A percentile compares a stretch with the other conserved stretches of the same genome.
Conservation (phyloP, 768 basidiomycete species). For the Austroboletus eburneus region DNA sequence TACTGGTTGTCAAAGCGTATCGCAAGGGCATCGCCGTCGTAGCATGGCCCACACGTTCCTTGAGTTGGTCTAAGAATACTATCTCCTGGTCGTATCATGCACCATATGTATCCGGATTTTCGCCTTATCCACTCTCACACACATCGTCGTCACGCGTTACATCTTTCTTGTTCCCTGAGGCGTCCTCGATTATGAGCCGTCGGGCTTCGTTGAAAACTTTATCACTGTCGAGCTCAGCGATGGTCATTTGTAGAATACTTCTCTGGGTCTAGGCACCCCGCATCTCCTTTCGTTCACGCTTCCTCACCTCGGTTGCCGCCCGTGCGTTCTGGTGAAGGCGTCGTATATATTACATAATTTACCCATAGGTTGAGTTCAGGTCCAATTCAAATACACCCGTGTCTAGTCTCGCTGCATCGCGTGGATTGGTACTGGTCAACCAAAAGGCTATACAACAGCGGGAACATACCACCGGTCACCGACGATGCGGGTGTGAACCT, state of each 20-base stretch:
- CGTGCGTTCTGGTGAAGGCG: conserved; percentile 2
- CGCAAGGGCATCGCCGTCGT: conserved; percentile 13
- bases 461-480: neutral
- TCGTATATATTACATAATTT: too few relatives aligned
- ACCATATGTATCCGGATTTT: neutral
- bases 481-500: neutral
- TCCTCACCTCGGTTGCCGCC: conserved; percentile 1
- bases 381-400: too few relatives aligned
- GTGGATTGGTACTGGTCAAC: conserved; percentile 4
- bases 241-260: conserved; percentile 2
- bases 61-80: neutral
- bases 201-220: conserved; percentile 8
- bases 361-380: too few relatives aligned
- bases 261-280: conserved; percentile 6
- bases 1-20: conserved; percentile 1
- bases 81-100: neutral
- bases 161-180: neutral
- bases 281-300: neutral
- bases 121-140: neutral
- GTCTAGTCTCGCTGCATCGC: conserved; percentile 9
- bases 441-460: too few relatives aligned
- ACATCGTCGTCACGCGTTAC: neutral
- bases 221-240: conserved; percentile 13
- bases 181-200: neutral
- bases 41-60: neutral